Base-by-base conservation (phyloP, 257 asterid genomes). In the Nicotiana knightiana region DNA sequence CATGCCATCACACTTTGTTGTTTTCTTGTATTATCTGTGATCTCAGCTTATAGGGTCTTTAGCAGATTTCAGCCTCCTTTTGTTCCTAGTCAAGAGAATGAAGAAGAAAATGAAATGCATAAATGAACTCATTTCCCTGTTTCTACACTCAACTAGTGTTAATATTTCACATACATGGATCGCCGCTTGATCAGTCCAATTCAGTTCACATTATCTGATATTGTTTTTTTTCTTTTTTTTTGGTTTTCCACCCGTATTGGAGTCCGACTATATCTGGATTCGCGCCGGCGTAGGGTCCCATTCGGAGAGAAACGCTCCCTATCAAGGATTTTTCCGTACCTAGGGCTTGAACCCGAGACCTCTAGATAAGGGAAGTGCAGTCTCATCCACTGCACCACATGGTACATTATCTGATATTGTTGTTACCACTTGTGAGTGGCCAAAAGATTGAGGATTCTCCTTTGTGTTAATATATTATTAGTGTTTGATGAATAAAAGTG, bases 31-130 rank as follows among this genome's bases (percentile, higher is more conserved):
- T 84, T 96, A 84, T 92, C 97, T 82, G 84, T 92, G 16, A 90
- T 94, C 75, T 94, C 98, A 67, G 97, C 94, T 63, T 94, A 86
- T 67, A 89, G 97, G 81, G 84, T 89, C 62, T 96, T 94, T 78
- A 89, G 88, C 71, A 91, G 89, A 84, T 96, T 86, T 79, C 91
- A 87, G 57, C 92, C 97, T 80, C 99, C 98, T 67, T 78, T 67
- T 62, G 62, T 85, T 78, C 84, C 91, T 82, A 83, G 87, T 26
- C 85, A 87, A 61, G 92, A 88, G 33, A 62, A 82, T 61, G 89
- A 83, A 53, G 90, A 88, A 82, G 87, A 86, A 80, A 48, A 51
- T 9, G 63, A 73, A 73, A 73, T 51, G 16, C 79, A 26, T 57
- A 73, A 26, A 16, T 73, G 39, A 48, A 46, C 24, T 61, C 8